phyloP scores from a whole-genome alignment of 2,329 filamentous ascomycete species.

The Penicillium sp. region DNA sequence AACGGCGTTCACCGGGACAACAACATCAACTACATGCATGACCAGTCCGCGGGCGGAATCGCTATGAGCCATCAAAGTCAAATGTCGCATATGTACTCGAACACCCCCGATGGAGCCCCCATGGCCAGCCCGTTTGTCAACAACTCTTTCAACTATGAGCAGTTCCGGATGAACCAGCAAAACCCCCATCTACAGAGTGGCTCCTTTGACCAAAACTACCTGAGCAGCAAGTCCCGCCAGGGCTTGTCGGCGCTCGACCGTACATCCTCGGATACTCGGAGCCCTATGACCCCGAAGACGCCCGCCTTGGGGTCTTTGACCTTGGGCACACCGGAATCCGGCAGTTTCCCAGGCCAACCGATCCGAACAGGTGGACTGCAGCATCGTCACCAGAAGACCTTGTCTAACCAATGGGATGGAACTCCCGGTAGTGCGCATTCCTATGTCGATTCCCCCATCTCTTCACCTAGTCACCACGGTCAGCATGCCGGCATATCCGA shows the following conservation, averaged over 20 bases:
- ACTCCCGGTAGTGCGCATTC: conserved; percentile 83
- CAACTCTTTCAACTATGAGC: conserved; percentile 72
- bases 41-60: conserved; percentile 59
- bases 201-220: conserved; percentile 60
- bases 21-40: conserved; percentile 44
- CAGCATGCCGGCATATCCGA: conserved; percentile 80
- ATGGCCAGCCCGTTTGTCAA: conserved; percentile 88
- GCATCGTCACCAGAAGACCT: conserved; percentile 75
- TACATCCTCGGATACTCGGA: conserved; percentile 74
- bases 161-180: conserved; percentile 68
- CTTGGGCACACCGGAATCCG: conserved; percentile 71
- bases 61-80: conserved; percentile 69
- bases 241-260: conserved; percentile 69
- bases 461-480: conserved; percentile 67
- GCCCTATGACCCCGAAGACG: conserved; percentile 87
- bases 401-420: conserved; percentile 88
- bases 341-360: conserved; percentile 75
- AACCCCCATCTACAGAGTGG: conserved; percentile 42
- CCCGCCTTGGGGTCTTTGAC: conserved; percentile 73
- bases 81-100: conserved; percentile 77
- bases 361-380: conserved; percentile 69
- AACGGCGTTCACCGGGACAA: conserved; percentile 41
- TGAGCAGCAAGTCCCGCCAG: conserved; percentile 62
- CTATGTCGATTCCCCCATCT: conserved; percentile 85
- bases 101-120: conserved; percentile 87